A percentile compares a stretch with the other conserved stretches of the same genome.
These are phyloP conservation scores for Teratosphaeriaceae sp. DNA, from an alignment of 2,329 filamentous ascomycete genomes.

Conservation along the genomic window DNA sequence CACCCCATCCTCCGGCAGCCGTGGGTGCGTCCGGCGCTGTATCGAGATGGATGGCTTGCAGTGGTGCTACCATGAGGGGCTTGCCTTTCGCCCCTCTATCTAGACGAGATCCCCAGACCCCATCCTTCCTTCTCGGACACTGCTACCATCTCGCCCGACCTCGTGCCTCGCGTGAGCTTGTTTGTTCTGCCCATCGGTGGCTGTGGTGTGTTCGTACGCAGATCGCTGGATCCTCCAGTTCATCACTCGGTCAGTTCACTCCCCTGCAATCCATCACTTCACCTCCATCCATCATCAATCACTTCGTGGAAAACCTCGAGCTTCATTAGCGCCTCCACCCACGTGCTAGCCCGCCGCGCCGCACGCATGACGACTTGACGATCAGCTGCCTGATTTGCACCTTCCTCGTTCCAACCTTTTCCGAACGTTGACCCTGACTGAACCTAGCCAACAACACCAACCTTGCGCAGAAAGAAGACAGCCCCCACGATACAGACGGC, in stretches of 20 bases:
- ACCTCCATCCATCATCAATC: background rate
- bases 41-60: slow-evolving; percentile 3
- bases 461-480: too few relatives aligned
- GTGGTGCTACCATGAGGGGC: slow-evolving; percentile 9
- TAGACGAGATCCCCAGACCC: background rate
- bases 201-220: background rate
- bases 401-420: background rate
- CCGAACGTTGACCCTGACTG: background rate
- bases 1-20: slow-evolving; percentile 1
- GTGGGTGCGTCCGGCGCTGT: slow-evolving; percentile 3
- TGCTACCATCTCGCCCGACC: background rate
- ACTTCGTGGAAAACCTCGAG: background rate
- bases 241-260: background rate
- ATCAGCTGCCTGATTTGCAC: background rate
- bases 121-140: background rate
- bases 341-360: background rate
- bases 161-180: background rate
- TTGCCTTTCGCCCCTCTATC: background rate
- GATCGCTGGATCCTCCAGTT: background rate
- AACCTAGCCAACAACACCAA: background rate
- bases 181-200: slow-evolving; percentile 1
- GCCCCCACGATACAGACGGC: too few relatives aligned
- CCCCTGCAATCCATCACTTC: background rate
- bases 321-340: background rate
- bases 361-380: background rate